Evolutionary conservation across 345 rosid species (phyloP).

Genomic region (Lagerstroemia speciosa): DNA sequence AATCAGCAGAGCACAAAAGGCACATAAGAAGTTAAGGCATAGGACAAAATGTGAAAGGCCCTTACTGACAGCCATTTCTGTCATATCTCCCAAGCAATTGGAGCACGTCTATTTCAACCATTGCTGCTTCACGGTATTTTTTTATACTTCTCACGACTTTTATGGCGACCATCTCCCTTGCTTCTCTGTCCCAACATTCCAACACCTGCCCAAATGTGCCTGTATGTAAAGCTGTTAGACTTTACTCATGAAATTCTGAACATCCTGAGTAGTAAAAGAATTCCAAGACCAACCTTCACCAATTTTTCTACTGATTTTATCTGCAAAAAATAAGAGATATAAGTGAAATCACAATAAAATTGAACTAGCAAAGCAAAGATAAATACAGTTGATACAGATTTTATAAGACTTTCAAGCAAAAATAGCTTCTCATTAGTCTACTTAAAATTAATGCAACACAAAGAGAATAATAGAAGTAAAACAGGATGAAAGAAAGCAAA

Average conservation of each 20-base stretch:
- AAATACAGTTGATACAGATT: not conserved
- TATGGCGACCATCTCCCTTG: slow-evolving; percentile 53
- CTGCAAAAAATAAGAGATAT: slow-evolving; percentile 27
- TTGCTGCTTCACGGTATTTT: slow-evolving; percentile 61
- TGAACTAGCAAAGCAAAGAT: not conserved
- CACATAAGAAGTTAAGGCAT: slow-evolving; percentile 1
- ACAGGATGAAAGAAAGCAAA: not conserved
- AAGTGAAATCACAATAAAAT: not conserved
- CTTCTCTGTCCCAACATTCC: slow-evolving; percentile 71
- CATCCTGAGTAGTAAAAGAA: not conserved
- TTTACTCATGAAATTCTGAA: not conserved
- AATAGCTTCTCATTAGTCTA: not conserved
- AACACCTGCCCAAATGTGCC: slow-evolving; percentile 72
- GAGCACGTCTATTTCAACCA: slow-evolving; percentile 56
- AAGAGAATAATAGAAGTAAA: not conserved
- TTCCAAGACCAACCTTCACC: slow-evolving; percentile 50
- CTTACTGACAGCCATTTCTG: slow-evolving; percentile 49
- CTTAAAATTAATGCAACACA: not conserved
- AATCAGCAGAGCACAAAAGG: slow-evolving; percentile 15
- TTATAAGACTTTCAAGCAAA: not conserved
- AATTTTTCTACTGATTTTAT: slow-evolving; percentile 52
- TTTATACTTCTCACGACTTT: slow-evolving; percentile 57
- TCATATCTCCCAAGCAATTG: slow-evolving; percentile 50
- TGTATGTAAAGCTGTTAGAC: slow-evolving; percentile 18
- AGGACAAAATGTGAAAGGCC: slow-evolving; percentile 4